Conservation (phyloP, 768 basidiomycete species). For the Lentinula boryana region DNA sequence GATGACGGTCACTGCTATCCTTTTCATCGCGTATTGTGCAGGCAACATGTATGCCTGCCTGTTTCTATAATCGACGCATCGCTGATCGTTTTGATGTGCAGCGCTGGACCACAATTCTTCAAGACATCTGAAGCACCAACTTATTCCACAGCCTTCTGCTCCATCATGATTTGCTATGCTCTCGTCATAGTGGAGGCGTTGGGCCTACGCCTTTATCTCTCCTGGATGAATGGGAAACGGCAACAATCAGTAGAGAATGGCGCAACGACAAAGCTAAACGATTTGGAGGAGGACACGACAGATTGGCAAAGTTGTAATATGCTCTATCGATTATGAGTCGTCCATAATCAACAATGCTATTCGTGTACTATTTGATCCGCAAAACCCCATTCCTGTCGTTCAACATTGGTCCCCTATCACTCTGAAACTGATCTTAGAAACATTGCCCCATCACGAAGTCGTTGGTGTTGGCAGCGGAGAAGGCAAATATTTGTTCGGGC, state of each 20-base stretch:
- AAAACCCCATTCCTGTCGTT: no score
- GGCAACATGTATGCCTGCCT: background rate
- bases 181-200: background rate
- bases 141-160: background rate
- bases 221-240: background rate
- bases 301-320: background rate
- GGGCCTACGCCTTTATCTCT: background rate
- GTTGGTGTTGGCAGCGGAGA: background rate
- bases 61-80: background rate
- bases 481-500: slow-evolving; percentile 15
- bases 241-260: background rate
- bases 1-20: background rate
- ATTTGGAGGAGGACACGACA: background rate
- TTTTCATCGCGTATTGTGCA: background rate
- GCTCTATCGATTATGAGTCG: background rate
- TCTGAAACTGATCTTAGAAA: no score
- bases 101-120: slow-evolving; percentile 1
- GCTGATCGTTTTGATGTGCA: background rate
- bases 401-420: no score
- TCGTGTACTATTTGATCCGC: background rate
- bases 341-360: background rate
- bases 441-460: background rate
- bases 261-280: no score
- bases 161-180: background rate
- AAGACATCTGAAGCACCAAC: background rate